Percentiles rank a stretch among this genome's conserved stretches.
phyloP scores from a whole-genome alignment of 75 land plant species.

The Picea sitchensis region DNA sequence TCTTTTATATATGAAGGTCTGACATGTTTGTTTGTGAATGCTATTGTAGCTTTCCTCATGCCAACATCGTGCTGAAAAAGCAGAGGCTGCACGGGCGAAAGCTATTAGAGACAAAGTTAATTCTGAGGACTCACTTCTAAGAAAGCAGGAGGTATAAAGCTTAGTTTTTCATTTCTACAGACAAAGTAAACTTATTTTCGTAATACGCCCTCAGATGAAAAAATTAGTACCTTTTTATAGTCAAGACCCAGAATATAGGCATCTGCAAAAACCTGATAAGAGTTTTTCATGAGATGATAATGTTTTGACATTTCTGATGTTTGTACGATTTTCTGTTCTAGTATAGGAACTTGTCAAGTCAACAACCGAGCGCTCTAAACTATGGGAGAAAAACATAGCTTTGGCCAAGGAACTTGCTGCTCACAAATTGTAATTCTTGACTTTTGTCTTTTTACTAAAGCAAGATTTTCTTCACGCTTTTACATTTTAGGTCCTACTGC shows the following conservation, averaged over 20 bases:
- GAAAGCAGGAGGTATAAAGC: conserved; percentile 46
- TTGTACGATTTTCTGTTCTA: conserved; percentile 11
- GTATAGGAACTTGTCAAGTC: conserved; percentile 62
- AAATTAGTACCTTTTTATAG: background rate
- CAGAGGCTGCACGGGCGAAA: conserved; percentile 37
- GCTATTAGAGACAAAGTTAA: conserved; percentile 37
- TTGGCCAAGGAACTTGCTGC: conserved; percentile 89
- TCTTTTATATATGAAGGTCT: background rate
- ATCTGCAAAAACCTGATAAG: background rate
- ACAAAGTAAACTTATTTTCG: background rate
- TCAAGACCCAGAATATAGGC: background rate
- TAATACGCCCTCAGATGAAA: background rate
- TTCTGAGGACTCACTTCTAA: conserved; percentile 32
- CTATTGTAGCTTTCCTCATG: conserved; percentile 30
- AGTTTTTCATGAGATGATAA: background rate
- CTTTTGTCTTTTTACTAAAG: background rate
- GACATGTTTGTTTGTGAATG: conserved; percentile 6
- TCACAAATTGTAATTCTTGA: conserved; percentile 65
- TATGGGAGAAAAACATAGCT: conserved; percentile 59
- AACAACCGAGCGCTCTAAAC: conserved; percentile 37
- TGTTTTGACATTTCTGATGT: background rate
- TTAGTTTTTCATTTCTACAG: background rate
- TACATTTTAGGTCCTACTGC: background rate
- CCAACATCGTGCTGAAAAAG: conserved; percentile 41
- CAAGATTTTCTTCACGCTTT: background rate